Base-by-base conservation (phyloP, 176 grass and related monocot species). In the Eragrostis nindensis region DNA sequence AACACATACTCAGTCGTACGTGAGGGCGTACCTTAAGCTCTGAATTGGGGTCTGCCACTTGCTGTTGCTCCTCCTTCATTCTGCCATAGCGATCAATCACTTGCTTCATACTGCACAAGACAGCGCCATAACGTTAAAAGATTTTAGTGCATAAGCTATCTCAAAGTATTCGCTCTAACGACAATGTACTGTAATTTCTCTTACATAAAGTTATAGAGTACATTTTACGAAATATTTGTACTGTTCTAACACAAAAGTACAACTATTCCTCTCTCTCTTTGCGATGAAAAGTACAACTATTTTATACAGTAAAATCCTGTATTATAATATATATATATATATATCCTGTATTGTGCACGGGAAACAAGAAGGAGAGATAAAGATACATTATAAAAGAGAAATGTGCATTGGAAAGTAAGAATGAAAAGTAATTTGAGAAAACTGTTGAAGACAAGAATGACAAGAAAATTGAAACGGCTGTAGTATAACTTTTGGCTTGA, bases 31-130 rank as follows among this genome's bases (percentile, higher is more conserved):
- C 94, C 91, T 94, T 94, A 83, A 89, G 69, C 29, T 99, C 93
- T 24, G 91, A 93, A 56, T 82, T 86, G 57, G 91, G 83, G 86
- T 84, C 80, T 62, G 81, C 71, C 11, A 86, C 66, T 16, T 62
- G 81, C 32, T 91, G 79, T 9, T 91, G 48, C 68, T 93, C 86
- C 43, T 95, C 90, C 73, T 92, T 93, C 0, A 80, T 76, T 83
- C 87, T 85, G 25, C 66, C 63, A 56, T 96, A 99, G 84, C 89
- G 85, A 50, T 96, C 93, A 70, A 92, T 91, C 62, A 99, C 82
- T 17, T 86, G 92, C 84, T 86, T 93, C 81, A 98, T 84, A 78
- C 92, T 98, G 68, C 14, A 50, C 26, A 77, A 77, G 19, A 50
- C 18, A 82, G 30, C 15, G 68, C 0, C 24, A 77, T 40, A 26